A percentile compares a stretch with the other conserved stretches of the same genome.
These are phyloP conservation scores for Fusarium luffae DNA, from an alignment of 2,329 filamentous ascomycete species.

Conservation along the genomic window DNA sequence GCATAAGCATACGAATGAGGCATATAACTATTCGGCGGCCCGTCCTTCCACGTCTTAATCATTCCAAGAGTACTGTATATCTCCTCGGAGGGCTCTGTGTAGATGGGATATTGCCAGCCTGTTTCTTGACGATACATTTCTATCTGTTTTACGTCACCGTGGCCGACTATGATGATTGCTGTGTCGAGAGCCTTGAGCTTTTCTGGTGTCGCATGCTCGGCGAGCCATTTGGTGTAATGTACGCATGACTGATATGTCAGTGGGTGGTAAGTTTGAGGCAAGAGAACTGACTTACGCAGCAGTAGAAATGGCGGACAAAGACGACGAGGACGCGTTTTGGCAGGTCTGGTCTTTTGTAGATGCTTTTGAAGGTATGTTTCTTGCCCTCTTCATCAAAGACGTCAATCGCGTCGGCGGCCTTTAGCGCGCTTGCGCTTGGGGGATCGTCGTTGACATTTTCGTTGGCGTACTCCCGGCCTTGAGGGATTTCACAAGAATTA, in stretches of 20 bases:
- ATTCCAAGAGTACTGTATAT: conserved; percentile 23
- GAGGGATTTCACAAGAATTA: neutral
- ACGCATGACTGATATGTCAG: conserved; percentile 17
- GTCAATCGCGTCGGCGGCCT: conserved; percentile 5
- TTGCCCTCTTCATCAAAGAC: conserved; percentile 9
- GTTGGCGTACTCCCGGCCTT: neutral
- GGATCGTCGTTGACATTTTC: conserved; percentile 8
- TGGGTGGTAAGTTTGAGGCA: rapidly evolving
- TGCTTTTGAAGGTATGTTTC: conserved; percentile 22
- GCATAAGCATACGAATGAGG: neutral
- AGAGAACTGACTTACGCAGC: neutral
- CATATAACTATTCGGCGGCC: conserved; percentile 8
- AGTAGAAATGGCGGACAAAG: conserved; percentile 34
- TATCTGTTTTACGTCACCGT: neutral
- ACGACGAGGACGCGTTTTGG: conserved; percentile 18
- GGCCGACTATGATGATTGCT: conserved; percentile 18
- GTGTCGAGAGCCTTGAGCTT: conserved; percentile 18
- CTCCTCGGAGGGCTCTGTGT: conserved; percentile 20
- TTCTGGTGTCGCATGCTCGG: conserved; percentile 13
- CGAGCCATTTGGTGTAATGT: conserved; percentile 18
- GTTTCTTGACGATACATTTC: conserved; percentile 28
- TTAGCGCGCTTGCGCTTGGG: neutral
- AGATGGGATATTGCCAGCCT: conserved; percentile 25
- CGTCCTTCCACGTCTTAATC: conserved; percentile 15
- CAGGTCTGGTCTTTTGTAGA: conserved; percentile 3